Conservation (phyloP, 805 yeast species). For the Lachancea cidri region DNA sequence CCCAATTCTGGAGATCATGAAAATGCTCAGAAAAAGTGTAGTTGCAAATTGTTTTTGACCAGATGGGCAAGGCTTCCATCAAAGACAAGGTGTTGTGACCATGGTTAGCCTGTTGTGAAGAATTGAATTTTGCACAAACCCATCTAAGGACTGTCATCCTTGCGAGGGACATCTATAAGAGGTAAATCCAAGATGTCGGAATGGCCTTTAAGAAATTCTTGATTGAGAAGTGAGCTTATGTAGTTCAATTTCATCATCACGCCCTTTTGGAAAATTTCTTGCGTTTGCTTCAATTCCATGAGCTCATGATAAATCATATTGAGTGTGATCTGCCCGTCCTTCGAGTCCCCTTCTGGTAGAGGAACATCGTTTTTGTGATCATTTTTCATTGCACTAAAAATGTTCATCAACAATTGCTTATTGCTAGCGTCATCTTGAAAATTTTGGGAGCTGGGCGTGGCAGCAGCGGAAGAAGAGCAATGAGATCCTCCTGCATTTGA, state of each 20-base stretch:
- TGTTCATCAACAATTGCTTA: neutral
- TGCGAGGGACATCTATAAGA: neutral
- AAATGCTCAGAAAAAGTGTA: too few species aligned
- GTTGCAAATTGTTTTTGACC: too few species aligned
- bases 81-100: too few species aligned
- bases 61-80: too few species aligned
- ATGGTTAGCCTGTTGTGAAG: too few species aligned
- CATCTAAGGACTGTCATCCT: neutral
- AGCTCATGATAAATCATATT: slow-evolving; percentile 2
- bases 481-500: neutral
- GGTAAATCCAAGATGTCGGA: slow-evolving; percentile 1
- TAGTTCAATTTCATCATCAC: slow-evolving; percentile 13
- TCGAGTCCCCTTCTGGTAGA: neutral
- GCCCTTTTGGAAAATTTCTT: slow-evolving; percentile 12
- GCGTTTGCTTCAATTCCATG: slow-evolving; percentile 5
- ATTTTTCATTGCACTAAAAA: neutral
- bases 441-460: neutral
- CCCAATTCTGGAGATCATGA: too few species aligned
- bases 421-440: neutral
- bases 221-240: slow-evolving; percentile 6
- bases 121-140: too few species aligned
- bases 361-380: neutral
- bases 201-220: neutral
- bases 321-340: neutral
- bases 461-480: neutral